Evolutionary conservation across 768 basidiomycete genomes (phyloP), one percentile per base, ranked within the genome.

Genomic region (Peribolospora kevripleyi): DNA sequence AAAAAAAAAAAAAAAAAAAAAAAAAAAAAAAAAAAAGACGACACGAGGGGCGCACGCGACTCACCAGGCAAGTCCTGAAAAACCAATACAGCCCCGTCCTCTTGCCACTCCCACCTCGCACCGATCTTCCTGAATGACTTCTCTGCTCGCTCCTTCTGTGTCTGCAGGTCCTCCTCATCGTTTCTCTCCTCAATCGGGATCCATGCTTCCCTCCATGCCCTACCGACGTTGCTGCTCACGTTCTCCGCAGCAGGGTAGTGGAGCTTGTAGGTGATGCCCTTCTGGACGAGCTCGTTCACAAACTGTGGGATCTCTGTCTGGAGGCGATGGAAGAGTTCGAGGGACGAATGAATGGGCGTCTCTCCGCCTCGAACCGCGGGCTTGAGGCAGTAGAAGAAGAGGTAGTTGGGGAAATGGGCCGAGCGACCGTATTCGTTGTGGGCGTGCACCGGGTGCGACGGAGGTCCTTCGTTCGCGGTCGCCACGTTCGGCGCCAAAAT

Each of bases 391-490:
- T 53, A 53, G 45, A 57, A 57, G 45, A 46, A 43, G n/a, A 57
- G 42, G 45, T 40, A 54, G 25, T 45, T 36, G 4, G 56, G 56
- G 45, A 53, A 57, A 48, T 54, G 52, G 2, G 45, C 5, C 7
- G 14, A 42, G 49, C 56, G 52, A 39, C 56, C 56, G 41, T 53
- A 54, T 41, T 54, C 53, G 53, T 46, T 43, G n/a, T 40, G 42
- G 9, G 48, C 47, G 43, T 36, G 46, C 42, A 57, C 48, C 11
- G 48, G 56, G 9, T 38, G 42, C 4, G 38, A n/a, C 0, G 38
- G 9, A 0, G 56, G 56, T 1, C 56, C 56, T 25, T 57, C 56
- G 45, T 57, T 57, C 0, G 56, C 56, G 0, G 56, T 57, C 2
- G 42, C 45, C 13, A 57, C 52, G 43, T 25, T 41, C 49, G 49